Evolutionary conservation across 768 basidiomycete genomes (phyloP), one percentile per base, ranked within the genome.

Genomic region (Lyophyllum shimeji): DNA sequence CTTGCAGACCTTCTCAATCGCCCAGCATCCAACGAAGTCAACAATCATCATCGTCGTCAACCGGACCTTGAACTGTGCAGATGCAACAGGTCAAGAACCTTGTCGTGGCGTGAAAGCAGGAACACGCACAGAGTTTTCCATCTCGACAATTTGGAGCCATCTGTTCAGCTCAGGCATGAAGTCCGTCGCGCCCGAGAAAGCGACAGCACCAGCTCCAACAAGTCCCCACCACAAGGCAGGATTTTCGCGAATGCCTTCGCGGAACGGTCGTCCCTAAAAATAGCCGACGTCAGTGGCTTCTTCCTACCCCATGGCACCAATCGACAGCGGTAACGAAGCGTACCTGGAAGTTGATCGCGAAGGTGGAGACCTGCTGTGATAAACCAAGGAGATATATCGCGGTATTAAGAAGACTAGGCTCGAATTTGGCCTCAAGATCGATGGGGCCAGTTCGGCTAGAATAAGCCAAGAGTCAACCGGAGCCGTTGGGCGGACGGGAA

Each of bases 331-430:
- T 25, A 15, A 60, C 13, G 44, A 33, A 45, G n/a, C 69, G 29
- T 62, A 85, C 87, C 77, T 95, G 93, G 82, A 95, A 99, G 76
- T 99, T 99, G 76, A 98, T 94, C 3, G 95, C 88, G 66, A 99
- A 98, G 0, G 97, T 98, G 7, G 96, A 98, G 1, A 99, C 96
- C 71, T 99, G 97, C 69, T 99, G 96, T 1, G 93, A 95, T 34
- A 98, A 81, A 51, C 95, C 90, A 50, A 99, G 80, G 25, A 98
- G 84, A 74, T 95, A 99, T 65, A 99, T 96, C 40, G 95, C 93
- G 2, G 95, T 96, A 77, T 98, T 99, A 56, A 99, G 78, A 46
- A 99, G 75, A 60, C 86, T 92, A 0, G 97, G 96, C 68, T 94
- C 93, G 64, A 97, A 99, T 69, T 97, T 95, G 52, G 95, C 96